Conservation (phyloP, 768 basidiomycete genomes). For the Lactarius tabidus region DNA sequence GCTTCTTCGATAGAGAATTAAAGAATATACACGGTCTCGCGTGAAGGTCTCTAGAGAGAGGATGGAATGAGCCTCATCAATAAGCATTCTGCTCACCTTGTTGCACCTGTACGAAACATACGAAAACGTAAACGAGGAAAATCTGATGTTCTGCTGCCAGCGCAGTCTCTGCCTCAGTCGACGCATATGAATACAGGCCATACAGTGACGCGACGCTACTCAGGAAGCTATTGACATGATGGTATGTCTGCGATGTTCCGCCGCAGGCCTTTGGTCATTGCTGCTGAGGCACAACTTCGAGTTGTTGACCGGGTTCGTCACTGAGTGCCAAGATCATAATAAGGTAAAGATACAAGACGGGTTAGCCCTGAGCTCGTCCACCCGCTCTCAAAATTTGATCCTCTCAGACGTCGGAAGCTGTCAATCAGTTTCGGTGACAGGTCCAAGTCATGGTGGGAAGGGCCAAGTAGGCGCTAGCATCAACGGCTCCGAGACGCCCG, state of each 20-base stretch:
- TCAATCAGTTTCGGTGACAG: not conserved
- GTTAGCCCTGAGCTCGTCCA: not conserved
- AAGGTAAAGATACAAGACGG: not conserved
- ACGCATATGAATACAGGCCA: not conserved
- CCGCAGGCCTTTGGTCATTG: not conserved
- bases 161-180: not conserved
- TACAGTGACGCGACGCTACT: not conserved
- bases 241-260: not conserved
- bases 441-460: not conserved
- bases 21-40: too few species aligned
- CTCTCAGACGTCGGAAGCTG: not conserved
- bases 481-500: too few species aligned
- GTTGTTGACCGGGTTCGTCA: not conserved
- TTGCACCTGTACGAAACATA: not conserved
- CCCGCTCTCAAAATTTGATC: too few species aligned
- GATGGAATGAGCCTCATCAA: conserved; percentile 1
- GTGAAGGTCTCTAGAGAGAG: conserved; percentile 11
- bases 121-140: conserved; percentile 1
- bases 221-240: too few species aligned
- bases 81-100: conserved; percentile 1
- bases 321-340: not conserved
- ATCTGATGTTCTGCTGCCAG: not conserved
- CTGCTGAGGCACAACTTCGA: not conserved
- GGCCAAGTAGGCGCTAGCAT: not conserved
- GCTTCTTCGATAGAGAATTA: too few species aligned